phyloP scores from a whole-genome alignment of 208 protist genomes.

The Porcisia deanei region DNA sequence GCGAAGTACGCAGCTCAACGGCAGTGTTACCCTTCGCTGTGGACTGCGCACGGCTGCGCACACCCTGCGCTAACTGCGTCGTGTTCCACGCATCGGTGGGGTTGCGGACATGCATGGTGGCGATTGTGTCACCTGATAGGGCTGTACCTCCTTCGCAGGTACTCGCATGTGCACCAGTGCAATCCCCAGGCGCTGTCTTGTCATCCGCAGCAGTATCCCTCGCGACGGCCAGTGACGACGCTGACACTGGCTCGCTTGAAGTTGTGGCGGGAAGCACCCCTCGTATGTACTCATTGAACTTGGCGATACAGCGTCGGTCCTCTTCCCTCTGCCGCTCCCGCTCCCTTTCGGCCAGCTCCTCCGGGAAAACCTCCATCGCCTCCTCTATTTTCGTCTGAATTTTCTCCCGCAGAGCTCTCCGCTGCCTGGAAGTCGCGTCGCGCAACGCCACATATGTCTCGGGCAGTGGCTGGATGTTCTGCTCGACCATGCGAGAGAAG shows the following conservation, averaged over 20 bases:
- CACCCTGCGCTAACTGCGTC: conserved; percentile 59
- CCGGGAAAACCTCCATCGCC: conserved; percentile 67
- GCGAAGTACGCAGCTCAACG: conserved; percentile 37
- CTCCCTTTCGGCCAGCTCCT: conserved; percentile 73
- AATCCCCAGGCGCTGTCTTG: not conserved
- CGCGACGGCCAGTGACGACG: not conserved
- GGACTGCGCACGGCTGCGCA: conserved; percentile 31
- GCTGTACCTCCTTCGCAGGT: not conserved
- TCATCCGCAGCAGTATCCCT: not conserved
- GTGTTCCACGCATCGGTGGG: conserved; percentile 82
- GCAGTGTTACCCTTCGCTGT: conserved; percentile 34
- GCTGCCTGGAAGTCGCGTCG: conserved; percentile 69
- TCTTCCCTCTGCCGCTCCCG: conserved; percentile 59
- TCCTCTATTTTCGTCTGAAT: conserved; percentile 89
- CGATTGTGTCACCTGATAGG: conserved; percentile 2
- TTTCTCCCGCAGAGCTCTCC: conserved; percentile 62
- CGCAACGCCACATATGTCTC: conserved; percentile 91
- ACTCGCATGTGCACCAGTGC: not conserved
- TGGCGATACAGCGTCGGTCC: conserved; percentile 69
- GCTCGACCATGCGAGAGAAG: conserved; percentile 92
- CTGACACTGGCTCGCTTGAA: not conserved
- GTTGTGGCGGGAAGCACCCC: conserved; percentile 53
- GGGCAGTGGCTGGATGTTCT: conserved; percentile 78
- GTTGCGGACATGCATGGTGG: conserved; percentile 82
- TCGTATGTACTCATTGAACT: conserved; percentile 86